A percentile compares a stretch with the other conserved stretches of the same genome.
Evolutionary conservation across 75 land plant genomes (phyloP).

Genomic region (Larix kaempferi): DNA sequence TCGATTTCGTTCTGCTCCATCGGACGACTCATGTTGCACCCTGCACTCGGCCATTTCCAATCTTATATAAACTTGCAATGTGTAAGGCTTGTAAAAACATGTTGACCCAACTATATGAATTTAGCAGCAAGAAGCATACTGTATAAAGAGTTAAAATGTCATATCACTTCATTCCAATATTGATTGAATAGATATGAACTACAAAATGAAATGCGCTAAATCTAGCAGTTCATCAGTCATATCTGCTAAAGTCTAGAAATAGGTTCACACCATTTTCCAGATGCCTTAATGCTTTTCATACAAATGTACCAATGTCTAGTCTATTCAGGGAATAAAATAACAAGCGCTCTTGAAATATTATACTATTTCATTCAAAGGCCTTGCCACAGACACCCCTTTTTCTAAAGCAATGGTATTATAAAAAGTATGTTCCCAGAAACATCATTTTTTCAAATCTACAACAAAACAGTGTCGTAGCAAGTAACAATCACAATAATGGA

Average conservation of each 20-base stretch:
- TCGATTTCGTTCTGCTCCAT: slow-evolving; percentile 90
- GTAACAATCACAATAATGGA: no score
- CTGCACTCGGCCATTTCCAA: slow-evolving; percentile 26
- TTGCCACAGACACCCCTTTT: no score
- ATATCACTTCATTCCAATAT: background rate
- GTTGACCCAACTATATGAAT: background rate
- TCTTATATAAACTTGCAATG: background rate
- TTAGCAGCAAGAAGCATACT: background rate
- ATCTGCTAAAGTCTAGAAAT: no score
- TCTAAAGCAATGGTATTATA: no score
- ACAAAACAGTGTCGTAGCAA: no score
- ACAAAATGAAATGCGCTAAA: background rate
- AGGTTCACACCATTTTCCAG: no score
- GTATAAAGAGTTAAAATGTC: background rate
- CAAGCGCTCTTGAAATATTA: no score
- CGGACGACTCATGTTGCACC: slow-evolving; percentile 98
- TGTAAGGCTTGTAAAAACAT: background rate
- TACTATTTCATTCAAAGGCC: no score
- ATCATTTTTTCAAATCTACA: background rate
- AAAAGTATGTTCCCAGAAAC: background rate
- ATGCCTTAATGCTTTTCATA: no score
- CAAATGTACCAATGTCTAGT: no score
- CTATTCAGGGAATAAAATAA: no score
- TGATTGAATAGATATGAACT: background rate
- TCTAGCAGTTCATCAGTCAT: background rate